phyloP scores from a whole-genome alignment of 2,329 filamentous ascomycete genomes.

The Cladorrhinum sp. region DNA sequence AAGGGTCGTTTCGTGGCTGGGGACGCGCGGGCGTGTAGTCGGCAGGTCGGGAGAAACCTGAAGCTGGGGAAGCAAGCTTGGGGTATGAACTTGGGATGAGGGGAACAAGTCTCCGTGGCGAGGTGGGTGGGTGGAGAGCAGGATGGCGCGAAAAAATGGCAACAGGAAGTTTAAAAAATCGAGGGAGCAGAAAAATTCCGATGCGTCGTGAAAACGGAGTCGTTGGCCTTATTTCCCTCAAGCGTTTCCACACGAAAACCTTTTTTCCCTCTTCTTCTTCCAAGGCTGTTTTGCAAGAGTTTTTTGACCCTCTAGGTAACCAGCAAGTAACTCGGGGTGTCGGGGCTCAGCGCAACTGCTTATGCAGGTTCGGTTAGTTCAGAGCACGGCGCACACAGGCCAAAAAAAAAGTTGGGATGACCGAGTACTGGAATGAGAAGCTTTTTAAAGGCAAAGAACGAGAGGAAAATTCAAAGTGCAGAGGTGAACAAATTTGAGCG shows the following conservation, averaged over 20 bases:
- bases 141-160: neutral
- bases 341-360: constrained; percentile 21
- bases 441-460: constrained; percentile 6
- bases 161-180: neutral
- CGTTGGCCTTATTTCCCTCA: neutral
- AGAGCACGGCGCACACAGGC: constrained; percentile 8
- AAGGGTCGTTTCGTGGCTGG: neutral
- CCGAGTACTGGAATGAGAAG: constrained; percentile 3
- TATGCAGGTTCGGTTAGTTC: constrained; percentile 22
- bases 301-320: constrained; percentile 11
- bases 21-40: neutral
- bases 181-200: neutral
- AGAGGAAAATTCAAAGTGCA: constrained; percentile 3
- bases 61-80: neutral
- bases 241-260: constrained; percentile 1
- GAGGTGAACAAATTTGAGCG: constrained; percentile 11
- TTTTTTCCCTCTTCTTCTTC: constrained; percentile 1
- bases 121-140: neutral
- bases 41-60: neutral
- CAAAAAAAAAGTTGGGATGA: constrained; percentile 16
- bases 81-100: neutral
- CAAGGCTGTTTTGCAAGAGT: neutral
- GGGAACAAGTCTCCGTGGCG: constrained; percentile 1
- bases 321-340: constrained; percentile 12
- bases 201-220: constrained; percentile 1